phyloP scores from a whole-genome alignment of 495 filamentous ascomycete genomes.

The Xanthoparmelia taractica region DNA sequence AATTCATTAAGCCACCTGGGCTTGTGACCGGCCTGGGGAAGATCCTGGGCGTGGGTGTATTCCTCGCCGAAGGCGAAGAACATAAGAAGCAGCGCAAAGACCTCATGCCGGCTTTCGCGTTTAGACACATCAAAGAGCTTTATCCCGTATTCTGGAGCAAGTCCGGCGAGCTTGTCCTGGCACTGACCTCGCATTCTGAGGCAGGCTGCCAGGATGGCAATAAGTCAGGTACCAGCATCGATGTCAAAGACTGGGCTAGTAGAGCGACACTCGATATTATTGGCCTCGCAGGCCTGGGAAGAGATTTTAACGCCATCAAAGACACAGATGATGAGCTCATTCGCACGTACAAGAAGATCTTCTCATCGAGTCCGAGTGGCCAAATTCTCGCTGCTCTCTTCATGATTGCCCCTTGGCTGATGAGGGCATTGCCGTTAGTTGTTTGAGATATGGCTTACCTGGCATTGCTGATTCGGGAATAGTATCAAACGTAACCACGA shows the following conservation, averaged over 20 bases:
- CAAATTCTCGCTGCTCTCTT: slow-evolving; percentile 12
- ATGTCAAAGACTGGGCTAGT: slow-evolving; percentile 42
- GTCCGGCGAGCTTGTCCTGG: slow-evolving; percentile 40
- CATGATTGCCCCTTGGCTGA: slow-evolving; percentile 5
- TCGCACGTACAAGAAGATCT: slow-evolving; percentile 40
- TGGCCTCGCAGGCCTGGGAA: slow-evolving; percentile 61
- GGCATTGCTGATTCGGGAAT: not conserved
- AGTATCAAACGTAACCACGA: slow-evolving; percentile 12
- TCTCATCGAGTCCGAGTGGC: slow-evolving; percentile 5
- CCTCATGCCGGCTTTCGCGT: slow-evolving; percentile 77
- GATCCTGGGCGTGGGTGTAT: slow-evolving; percentile 64
- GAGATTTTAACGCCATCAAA: slow-evolving; percentile 60
- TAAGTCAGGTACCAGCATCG: slow-evolving; percentile 33
- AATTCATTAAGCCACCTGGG: slow-evolving; percentile 63
- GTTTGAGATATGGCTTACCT: not conserved
- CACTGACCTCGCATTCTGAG: slow-evolving; percentile 31
- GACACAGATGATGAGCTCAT: slow-evolving; percentile 49
- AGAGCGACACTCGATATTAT: slow-evolving; percentile 72
- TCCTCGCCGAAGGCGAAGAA: slow-evolving; percentile 79
- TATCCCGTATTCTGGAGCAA: slow-evolving; percentile 82
- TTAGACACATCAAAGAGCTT: slow-evolving; percentile 80
- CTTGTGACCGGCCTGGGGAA: slow-evolving; percentile 50
- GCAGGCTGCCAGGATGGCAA: slow-evolving; percentile 8
- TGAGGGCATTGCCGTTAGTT: slow-evolving; percentile 15
- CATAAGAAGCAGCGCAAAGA: slow-evolving; percentile 73